phyloP scores from a whole-genome alignment of 768 basidiomycete genomes.

The Pisolithus tinctorius region DNA sequence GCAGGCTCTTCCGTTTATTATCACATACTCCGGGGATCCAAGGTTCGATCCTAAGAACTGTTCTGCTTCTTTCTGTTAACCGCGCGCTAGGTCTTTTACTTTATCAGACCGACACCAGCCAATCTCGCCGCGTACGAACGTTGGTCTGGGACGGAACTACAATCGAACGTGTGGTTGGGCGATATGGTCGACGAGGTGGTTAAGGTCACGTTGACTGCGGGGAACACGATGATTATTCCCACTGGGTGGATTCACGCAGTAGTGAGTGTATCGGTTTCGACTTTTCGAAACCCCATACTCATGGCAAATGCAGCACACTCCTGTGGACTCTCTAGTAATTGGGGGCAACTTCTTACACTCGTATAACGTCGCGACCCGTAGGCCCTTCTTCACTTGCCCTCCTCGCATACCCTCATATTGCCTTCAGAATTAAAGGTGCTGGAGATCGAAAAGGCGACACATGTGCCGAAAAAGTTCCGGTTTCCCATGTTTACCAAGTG shows the following conservation, averaged over 20 bases:
- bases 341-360: slow-evolving; percentile 98
- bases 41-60: slow-evolving; percentile 39
- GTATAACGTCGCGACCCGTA: slow-evolving; percentile 81
- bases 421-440: slow-evolving; percentile 74
- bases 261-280: slow-evolving; percentile 39
- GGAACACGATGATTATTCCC: slow-evolving; percentile 92
- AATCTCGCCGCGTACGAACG: slow-evolving; percentile 88
- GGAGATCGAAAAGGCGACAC: slow-evolving; percentile 87
- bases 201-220: slow-evolving; percentile 68
- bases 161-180: slow-evolving; percentile 86
- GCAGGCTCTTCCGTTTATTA: slow-evolving; percentile 98
- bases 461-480: slow-evolving; percentile 88
- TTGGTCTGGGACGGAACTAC: slow-evolving; percentile 90
- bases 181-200: slow-evolving; percentile 88
- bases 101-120: slow-evolving; percentile 80
- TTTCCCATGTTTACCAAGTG: slow-evolving; percentile 80
- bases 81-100: slow-evolving; percentile 77
- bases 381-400: slow-evolving; percentile 19
- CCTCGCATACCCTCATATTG: slow-evolving; percentile 9
- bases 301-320: slow-evolving; percentile 63
- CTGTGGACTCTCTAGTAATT: slow-evolving; percentile 87
- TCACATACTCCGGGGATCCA: slow-evolving; percentile 80
- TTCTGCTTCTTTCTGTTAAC: not conserved
- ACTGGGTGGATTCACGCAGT: slow-evolving; percentile 98
- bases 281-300: slow-evolving; percentile 1